Evolutionary conservation across 208 protist genomes (phyloP).

Genomic region (Acanthamoeba healyi): DNA sequence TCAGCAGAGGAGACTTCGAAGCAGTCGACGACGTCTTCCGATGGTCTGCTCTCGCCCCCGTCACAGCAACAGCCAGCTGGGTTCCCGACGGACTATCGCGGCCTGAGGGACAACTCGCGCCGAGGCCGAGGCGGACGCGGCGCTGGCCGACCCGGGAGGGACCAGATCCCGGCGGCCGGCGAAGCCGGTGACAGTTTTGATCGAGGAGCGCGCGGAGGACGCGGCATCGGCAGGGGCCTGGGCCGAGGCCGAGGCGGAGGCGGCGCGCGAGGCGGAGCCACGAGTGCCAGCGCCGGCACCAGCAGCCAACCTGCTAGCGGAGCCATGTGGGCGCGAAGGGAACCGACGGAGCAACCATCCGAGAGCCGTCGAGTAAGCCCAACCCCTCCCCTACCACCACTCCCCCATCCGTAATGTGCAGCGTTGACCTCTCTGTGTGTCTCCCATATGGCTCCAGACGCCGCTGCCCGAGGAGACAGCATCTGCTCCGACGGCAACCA

Average conservation of each 20-base stretch:
- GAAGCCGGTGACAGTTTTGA: background rate
- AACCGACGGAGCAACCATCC: background rate
- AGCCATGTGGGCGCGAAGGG: slow-evolving; percentile 13
- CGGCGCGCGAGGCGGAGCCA: background rate
- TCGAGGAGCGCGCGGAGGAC: background rate
- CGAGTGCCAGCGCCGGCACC: too few species aligned
- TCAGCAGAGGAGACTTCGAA: too few species aligned
- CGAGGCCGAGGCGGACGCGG: background rate
- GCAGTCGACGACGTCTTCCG: too few species aligned
- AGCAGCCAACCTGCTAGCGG: too few species aligned
- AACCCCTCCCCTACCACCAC: too few species aligned
- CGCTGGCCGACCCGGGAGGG: background rate
- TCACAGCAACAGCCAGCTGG: too few species aligned
- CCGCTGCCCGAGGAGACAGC: background rate
- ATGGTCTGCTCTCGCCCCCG: too few species aligned
- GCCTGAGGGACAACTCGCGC: too few species aligned
- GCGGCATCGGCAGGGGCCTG: background rate
- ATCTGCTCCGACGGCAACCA: background rate
- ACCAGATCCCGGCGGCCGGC: background rate
- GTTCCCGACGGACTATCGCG: too few species aligned
- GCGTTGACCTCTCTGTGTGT: too few species aligned
- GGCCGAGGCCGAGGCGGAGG: background rate
- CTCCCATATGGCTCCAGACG: background rate
- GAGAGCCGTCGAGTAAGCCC: background rate
- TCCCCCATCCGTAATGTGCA: too few species aligned